Base-by-base conservation (phyloP, 768 basidiomycete species). In the Hypsizygus marmoreus region DNA sequence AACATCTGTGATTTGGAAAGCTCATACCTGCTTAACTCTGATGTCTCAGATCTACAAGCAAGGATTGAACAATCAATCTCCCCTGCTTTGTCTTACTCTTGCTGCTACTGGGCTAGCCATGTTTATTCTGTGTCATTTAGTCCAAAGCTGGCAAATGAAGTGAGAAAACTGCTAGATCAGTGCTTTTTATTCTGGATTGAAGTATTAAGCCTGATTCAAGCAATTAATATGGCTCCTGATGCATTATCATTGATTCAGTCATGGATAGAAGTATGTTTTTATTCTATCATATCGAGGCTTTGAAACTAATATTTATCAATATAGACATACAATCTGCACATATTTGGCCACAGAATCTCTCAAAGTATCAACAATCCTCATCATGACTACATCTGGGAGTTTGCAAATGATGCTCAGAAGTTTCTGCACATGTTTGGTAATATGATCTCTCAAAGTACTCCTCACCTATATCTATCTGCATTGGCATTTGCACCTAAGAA, bases 381-480 rank as follows among this genome's bases (percentile, higher is more conserved):
- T 23, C 17, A 4, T 40, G 38, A 40, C 22, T 20, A 25, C 38
- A 40, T 23, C 22, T 14, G 16, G 25, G 38, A 23, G 8, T 25
- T 40, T 6, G 22, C 26, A 16, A 40, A 20, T 23, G 38, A 40
- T 40, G 38, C 38, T 24, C 24, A 6, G 14, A 14, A 9, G 14
- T 40, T 40, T 40, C 1, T 40, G 38, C 20, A 9, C 14, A 20
- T 23, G 22, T 40, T 40, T 14, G 38, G 38, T 4, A 26, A 16
- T 14, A 25, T 26, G 6, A 40, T 40, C 7, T 14, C 20, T 14
- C 22, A 23, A 24, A 40, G 38, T 40, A 25, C 38, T 12, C 38
- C 38, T 11, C 38, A 40, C 16, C 22, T 40, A 9, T 40, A 40
- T 40, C 9, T 40, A 14, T 40, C 38, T 14, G 38, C 38, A 9